These are phyloP conservation scores for Evernia prunastri DNA, from an alignment of 495 filamentous ascomycete genomes.

Conservation along the genomic window DNA sequence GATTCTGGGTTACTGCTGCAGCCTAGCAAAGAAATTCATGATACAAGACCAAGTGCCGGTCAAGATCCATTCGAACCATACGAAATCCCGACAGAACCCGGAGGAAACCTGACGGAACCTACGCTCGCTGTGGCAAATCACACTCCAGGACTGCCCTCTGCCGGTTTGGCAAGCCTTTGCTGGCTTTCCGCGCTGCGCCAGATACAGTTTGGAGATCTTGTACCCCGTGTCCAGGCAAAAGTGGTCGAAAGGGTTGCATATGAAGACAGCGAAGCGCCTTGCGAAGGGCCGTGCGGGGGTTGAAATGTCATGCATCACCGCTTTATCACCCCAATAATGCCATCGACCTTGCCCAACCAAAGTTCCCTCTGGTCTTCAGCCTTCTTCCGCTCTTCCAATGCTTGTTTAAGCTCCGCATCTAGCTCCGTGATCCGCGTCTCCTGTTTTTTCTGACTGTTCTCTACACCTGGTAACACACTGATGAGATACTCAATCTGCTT, in stretches of 20 bases:
- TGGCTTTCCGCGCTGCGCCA: not conserved
- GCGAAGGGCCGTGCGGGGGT: not conserved
- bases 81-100: not conserved
- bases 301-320: conserved; percentile 3
- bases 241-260: not conserved
- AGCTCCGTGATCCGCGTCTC: conserved; percentile 64
- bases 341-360: conserved; percentile 61
- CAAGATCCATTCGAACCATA: not conserved
- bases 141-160: not conserved
- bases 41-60: not conserved
- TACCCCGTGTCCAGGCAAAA: not conserved
- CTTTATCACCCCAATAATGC: conserved; percentile 51
- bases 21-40: not conserved
- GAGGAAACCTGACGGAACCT: not conserved
- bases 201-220: not conserved
- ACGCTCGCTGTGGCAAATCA: not conserved
- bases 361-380: conserved; percentile 66
- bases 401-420: conserved; percentile 66
- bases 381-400: conserved; percentile 62
- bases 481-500: conserved; percentile 92
- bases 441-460: conserved; percentile 78
- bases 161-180: not conserved
- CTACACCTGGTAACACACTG: conserved; percentile 75
- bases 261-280: not conserved
- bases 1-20: not conserved